Base-by-base conservation (phyloP, 1,284 basidiomycete genomes). In the Ceraceosorus guamensis region DNA sequence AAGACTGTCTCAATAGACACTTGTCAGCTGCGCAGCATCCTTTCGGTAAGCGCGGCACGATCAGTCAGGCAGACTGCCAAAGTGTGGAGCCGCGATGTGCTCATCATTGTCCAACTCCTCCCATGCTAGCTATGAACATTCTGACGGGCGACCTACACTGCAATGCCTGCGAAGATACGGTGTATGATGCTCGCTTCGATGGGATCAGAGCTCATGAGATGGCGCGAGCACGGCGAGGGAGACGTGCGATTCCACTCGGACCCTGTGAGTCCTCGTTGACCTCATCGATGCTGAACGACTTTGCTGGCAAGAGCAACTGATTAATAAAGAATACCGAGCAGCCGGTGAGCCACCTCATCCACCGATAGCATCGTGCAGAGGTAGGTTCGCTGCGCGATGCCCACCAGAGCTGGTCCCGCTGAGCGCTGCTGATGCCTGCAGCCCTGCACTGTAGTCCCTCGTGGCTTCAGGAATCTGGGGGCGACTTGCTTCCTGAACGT, bases 401-500 rank as follows among this genome's bases (percentile, higher is more conserved):
- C 46, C 8, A 8, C 8, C 32, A 8, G 18, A 8, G 18, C 8
- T 48, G 18, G 18, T 50, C 18, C 24, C 50, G 18, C 8, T 39
- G 47, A 18, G 52, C 31, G 48, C 7, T 10, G 10, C 8, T 14
- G 30, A 11, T 16, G 32, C 31, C 44, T 3, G 46, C 18, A n/a
- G 37, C 45, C 8, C 33, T 33, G 35, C 24, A 7, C 37, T 48
- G 31, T 44, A 88, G 89, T 85, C 54, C 85, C 89, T 8, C 83
- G 90, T 55, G 92, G 92, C 0, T 80, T 96, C 3, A 80, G 95
- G 47, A 96, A 96, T 74, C 84, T 96, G 6, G 89, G 90, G 5
- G 89, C 93, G 68, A 97, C 92, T 0, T 98, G 92, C 72, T 97
- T 91, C 78, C 81, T 98, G 72, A 93, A 91, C 61, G 89, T 88